A percentile compares a stretch with the other conserved stretches of the same genome.
Evolutionary conservation across 2,329 filamentous ascomycete species (phyloP).

Genomic region (Cordyceps cicadae): DNA sequence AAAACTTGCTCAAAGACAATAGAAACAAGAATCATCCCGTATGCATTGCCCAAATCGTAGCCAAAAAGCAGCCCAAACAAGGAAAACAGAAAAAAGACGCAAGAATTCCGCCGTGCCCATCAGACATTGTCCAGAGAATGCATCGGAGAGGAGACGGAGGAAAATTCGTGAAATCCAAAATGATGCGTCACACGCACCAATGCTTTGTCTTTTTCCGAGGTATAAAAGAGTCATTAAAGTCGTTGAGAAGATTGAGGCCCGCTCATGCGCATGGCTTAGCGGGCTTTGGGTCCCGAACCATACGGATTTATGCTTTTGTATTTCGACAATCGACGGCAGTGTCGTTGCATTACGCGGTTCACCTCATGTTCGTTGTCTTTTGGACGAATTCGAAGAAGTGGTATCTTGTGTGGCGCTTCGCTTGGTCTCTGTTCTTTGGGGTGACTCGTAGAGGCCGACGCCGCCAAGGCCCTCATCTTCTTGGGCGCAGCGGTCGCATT

Average conservation of each 20-base stretch:
- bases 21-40: not conserved
- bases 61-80: not conserved
- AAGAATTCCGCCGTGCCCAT: not conserved
- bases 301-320: not conserved
- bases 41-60: slow-evolving; percentile 2
- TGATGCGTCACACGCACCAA: not conserved
- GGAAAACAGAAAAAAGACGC: not conserved
- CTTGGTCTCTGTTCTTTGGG: slow-evolving; percentile 6
- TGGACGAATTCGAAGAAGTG: not conserved
- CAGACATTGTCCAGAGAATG: not conserved
- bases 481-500: slow-evolving; percentile 36
- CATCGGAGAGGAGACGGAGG: not conserved
- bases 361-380: slow-evolving; percentile 9
- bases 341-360: not conserved
- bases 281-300: slow-evolving; percentile 1
- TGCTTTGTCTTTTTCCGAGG: not conserved
- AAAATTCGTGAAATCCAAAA: not conserved
- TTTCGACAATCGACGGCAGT: not conserved
- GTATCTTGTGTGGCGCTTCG: slow-evolving; percentile 1
- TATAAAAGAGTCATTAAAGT: slow-evolving; percentile 6
- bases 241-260: not conserved
- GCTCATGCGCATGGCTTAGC: not conserved
- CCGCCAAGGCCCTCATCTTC: slow-evolving; percentile 36
- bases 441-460: slow-evolving; percentile 24
- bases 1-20: not conserved